Evolutionary conservation across 495 filamentous ascomycete genomes (phyloP).

Genomic region (Neurospora tetrasperma): DNA sequence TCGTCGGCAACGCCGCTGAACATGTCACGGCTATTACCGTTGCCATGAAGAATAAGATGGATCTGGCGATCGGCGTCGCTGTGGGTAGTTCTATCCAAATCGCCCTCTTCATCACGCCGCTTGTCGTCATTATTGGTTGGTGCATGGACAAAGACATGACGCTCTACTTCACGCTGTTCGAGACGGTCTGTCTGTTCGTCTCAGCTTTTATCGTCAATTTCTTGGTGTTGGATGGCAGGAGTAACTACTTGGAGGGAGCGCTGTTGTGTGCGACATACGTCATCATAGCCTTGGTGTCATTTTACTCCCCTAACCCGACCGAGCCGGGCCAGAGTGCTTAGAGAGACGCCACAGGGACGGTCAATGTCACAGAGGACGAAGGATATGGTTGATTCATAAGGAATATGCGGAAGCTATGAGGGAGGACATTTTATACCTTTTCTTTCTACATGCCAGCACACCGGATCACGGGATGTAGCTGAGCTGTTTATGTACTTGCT

Average conservation of each 20-base stretch:
- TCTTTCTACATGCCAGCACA: background rate
- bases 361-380: background rate
- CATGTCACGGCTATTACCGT: conserved; percentile 86
- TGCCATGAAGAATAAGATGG: conserved; percentile 93
- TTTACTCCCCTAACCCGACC: conserved; percentile 47
- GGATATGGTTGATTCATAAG: background rate
- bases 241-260: conserved; percentile 82
- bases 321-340: conserved; percentile 33
- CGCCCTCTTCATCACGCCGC: conserved; percentile 80
- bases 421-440: background rate
- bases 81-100: conserved; percentile 83
- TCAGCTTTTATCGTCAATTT: conserved; percentile 87
- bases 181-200: conserved; percentile 78
- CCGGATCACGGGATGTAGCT: background rate
- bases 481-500: background rate
- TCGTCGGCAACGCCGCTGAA: conserved; percentile 88
- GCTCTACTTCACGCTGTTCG: conserved; percentile 85
- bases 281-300: conserved; percentile 59
- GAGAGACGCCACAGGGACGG: background rate
- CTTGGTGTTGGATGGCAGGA: conserved; percentile 74
- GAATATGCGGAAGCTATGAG: background rate
- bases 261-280: conserved; percentile 76
- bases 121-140: conserved; percentile 87
- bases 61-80: conserved; percentile 82
- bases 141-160: conserved; percentile 72